Percentiles rank a stretch among this genome's conserved stretches.
Conservation (phyloP, 2,329 filamentous ascomycete genomes). For the Chaetomiaceae sp. region DNA sequence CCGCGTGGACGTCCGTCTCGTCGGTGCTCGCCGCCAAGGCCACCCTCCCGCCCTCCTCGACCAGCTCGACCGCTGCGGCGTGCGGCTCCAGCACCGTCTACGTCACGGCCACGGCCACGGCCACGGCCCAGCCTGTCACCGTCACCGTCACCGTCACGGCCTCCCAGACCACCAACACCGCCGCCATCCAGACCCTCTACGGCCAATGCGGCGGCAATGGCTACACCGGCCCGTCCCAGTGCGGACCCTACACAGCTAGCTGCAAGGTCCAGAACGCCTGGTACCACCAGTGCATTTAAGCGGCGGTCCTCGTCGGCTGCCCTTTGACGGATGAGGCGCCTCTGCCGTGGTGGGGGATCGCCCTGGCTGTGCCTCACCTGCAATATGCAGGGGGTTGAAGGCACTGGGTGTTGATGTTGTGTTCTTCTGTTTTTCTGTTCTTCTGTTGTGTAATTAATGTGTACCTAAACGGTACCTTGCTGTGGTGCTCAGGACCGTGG, state of each 20-base stretch:
- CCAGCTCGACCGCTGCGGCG: not conserved
- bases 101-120: not conserved
- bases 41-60: slow-evolving; percentile 13
- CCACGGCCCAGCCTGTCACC: slow-evolving; percentile 5
- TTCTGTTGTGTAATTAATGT: too few species aligned
- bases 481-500: too few species aligned
- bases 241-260: slow-evolving; percentile 25
- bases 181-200: slow-evolving; percentile 22
- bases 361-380: too few species aligned
- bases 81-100: slow-evolving; percentile 18
- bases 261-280: slow-evolving; percentile 29
- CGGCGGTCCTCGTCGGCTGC: not conserved
- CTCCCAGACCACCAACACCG: slow-evolving; percentile 3
- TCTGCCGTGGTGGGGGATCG: not conserved
- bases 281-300: slow-evolving; percentile 31
- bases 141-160: slow-evolving; percentile 3
- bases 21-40: slow-evolving; percentile 32
- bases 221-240: slow-evolving; percentile 28
- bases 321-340: not conserved
- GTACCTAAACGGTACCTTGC: too few species aligned
- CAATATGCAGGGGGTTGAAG: too few species aligned
- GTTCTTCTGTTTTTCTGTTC: too few species aligned
- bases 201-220: slow-evolving; percentile 31
- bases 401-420: too few species aligned
- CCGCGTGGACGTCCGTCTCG: slow-evolving; percentile 35